phyloP scores from a whole-genome alignment of 2,329 filamentous ascomycete species.

The Hymenotorrendiella dingleyae region DNA sequence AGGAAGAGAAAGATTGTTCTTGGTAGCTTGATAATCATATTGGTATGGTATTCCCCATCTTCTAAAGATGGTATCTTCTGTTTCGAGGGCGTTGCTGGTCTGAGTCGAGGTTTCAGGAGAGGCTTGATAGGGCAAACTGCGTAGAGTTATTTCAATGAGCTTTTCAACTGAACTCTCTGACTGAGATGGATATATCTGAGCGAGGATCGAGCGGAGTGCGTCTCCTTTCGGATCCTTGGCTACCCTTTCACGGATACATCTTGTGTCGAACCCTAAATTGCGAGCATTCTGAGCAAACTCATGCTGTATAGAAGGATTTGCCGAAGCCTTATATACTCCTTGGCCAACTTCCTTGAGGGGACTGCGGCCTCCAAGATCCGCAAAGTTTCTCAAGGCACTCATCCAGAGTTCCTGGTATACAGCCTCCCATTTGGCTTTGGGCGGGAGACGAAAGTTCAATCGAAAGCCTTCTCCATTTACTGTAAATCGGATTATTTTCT shows the following conservation, averaged over 20 bases:
- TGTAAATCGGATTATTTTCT: not conserved
- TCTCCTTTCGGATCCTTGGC: not conserved
- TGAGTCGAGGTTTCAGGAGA: not conserved
- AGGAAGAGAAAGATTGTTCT: not conserved
- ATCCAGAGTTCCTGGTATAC: conserved; percentile 9
- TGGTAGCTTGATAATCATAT: not conserved
- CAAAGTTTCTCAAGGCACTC: conserved; percentile 4
- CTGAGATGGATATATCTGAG: not conserved
- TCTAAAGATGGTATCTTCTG: not conserved
- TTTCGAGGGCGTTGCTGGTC: not conserved
- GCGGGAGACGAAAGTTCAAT: too few relatives aligned
- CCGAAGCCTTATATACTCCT: not conserved
- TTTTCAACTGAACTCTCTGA: not conserved
- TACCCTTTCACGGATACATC: not conserved
- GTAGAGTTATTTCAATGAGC: not conserved
- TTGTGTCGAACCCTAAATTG: not conserved
- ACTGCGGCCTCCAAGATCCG: conserved; percentile 5
- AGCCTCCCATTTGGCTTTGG: conserved; percentile 4
- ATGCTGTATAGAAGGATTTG: not conserved
- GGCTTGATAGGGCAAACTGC: not conserved
- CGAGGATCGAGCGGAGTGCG: not conserved
- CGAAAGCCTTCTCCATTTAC: too few relatives aligned
- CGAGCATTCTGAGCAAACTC: not conserved
- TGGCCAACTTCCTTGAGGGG: not conserved
- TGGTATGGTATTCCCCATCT: not conserved